Conservation (phyloP, 306 rosid species). For the Castanea crenata region DNA sequence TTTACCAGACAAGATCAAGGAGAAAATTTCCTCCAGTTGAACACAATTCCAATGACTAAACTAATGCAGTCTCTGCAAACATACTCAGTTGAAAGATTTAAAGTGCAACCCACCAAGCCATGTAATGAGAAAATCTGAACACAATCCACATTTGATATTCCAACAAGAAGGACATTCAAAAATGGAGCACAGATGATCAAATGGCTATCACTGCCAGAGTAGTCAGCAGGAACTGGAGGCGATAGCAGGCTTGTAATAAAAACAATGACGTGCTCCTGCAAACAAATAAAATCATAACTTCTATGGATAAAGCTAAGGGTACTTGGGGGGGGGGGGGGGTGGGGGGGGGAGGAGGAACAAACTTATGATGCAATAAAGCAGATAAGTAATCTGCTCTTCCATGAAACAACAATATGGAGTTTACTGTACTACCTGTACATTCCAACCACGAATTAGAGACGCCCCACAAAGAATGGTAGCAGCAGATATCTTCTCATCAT, state of each 20-base stretch:
- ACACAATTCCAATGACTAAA: no score
- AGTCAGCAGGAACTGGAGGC: conserved; percentile 58
- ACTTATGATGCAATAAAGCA: conserved; percentile 16
- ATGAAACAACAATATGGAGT: neutral
- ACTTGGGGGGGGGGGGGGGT: no score
- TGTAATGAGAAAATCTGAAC: conserved; percentile 90
- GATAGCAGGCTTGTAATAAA: conserved; percentile 65
- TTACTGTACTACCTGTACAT: conserved; percentile 68
- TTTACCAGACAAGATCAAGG: no score
- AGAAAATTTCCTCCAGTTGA: no score
- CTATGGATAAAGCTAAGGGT: neutral
- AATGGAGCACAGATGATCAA: conserved; percentile 73
- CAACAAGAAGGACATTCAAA: conserved; percentile 69
- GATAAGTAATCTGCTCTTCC: conserved; percentile 1
- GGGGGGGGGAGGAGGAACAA: conserved; percentile 1
- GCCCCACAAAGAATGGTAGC: conserved; percentile 91
- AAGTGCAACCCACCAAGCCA: conserved; percentile 73
- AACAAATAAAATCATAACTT: conserved; percentile 24
- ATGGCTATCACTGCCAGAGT: conserved; percentile 64
- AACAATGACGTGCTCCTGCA: conserved; percentile 71
- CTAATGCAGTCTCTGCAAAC: no score
- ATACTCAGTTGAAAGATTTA: neutral
- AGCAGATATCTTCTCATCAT: conserved; percentile 84
- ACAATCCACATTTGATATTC: conserved; percentile 68
- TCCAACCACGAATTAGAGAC: conserved; percentile 91